These are phyloP conservation scores for Daedaleopsis sinensis DNA, from an alignment of 768 basidiomycete genomes.

Conservation along the genomic window DNA sequence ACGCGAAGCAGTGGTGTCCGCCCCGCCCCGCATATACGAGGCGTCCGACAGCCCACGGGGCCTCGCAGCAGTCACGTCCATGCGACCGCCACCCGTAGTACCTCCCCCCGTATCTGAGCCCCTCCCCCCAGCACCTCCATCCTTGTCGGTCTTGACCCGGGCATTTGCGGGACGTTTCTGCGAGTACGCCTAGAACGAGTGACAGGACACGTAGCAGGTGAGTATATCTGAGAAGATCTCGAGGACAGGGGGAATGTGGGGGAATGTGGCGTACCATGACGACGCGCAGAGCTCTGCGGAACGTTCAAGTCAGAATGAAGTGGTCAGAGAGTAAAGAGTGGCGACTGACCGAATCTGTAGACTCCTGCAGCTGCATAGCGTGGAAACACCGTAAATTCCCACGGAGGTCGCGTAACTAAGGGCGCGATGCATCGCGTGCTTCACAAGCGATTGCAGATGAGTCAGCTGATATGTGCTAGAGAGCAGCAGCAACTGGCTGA, in stretches of 20 bases:
- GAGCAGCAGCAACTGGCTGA: conserved; percentile 85
- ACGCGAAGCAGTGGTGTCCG: conserved; percentile 24
- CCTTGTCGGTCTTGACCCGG: conserved; percentile 53
- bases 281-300: conserved; percentile 74
- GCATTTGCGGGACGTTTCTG: conserved; percentile 65
- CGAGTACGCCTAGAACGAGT: conserved; percentile 63
- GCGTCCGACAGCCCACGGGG: conserved; percentile 79
- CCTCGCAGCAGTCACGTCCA: conserved; percentile 43
- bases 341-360: conserved; percentile 80
- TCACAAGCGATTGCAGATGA: conserved; percentile 79
- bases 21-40: conserved; percentile 35
- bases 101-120: conserved; percentile 22
- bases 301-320: neutral
- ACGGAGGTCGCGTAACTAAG: conserved; percentile 85
- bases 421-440: conserved; percentile 92
- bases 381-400: conserved; percentile 94
- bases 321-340: neutral
- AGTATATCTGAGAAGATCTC: conserved; percentile 2
- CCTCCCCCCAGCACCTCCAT: conserved; percentile 32
- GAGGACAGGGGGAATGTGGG: conserved; percentile 6
- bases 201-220: conserved; percentile 4
- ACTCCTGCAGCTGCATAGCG: conserved; percentile 84
- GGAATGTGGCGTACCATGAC: conserved; percentile 65
- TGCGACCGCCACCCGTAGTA: conserved; percentile 42
- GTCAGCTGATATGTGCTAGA: conserved; percentile 80